phyloP scores from a whole-genome alignment of 2,329 filamentous ascomycete species.

The Pyrenophora graminea region DNA sequence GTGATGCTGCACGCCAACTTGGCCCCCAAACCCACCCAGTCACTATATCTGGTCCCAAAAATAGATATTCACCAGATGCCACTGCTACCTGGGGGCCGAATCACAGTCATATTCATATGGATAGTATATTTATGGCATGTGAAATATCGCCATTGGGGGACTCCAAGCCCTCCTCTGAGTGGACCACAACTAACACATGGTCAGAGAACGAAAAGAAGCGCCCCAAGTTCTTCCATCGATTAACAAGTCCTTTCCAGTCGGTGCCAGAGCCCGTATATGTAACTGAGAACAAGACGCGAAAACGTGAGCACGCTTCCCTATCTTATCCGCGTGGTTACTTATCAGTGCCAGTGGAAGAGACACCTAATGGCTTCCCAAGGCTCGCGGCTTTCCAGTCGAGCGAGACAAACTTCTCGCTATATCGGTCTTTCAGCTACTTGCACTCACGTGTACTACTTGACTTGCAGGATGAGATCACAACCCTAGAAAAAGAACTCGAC shows the following conservation, averaged over 20 bases:
- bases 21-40: slow-evolving; percentile 18
- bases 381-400: slow-evolving; percentile 48
- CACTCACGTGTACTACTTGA: slow-evolving; percentile 47
- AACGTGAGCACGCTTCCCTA: slow-evolving; percentile 25
- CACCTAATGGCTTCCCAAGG: slow-evolving; percentile 46
- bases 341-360: slow-evolving; percentile 40
- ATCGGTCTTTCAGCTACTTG: slow-evolving; percentile 47
- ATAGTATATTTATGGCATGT: not conserved
- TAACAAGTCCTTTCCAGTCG: slow-evolving; percentile 37
- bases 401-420: slow-evolving; percentile 48
- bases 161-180: not conserved
- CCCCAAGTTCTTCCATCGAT: slow-evolving; percentile 32
- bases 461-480: slow-evolving; percentile 46
- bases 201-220: slow-evolving; percentile 29
- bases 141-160: not conserved
- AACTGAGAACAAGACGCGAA: slow-evolving; percentile 41
- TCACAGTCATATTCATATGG: not conserved
- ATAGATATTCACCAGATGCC: not conserved
- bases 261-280: slow-evolving; percentile 36
- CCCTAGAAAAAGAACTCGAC: slow-evolving; percentile 46
- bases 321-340: slow-evolving; percentile 2
- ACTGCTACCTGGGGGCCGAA: not conserved
- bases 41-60: not conserved
- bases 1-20: slow-evolving; percentile 17
- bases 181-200: slow-evolving; percentile 16